A percentile compares a stretch with the other conserved stretches of the same genome.
Conservation (phyloP, 1,284 basidiomycete species). For the Ustilago crameri region DNA sequence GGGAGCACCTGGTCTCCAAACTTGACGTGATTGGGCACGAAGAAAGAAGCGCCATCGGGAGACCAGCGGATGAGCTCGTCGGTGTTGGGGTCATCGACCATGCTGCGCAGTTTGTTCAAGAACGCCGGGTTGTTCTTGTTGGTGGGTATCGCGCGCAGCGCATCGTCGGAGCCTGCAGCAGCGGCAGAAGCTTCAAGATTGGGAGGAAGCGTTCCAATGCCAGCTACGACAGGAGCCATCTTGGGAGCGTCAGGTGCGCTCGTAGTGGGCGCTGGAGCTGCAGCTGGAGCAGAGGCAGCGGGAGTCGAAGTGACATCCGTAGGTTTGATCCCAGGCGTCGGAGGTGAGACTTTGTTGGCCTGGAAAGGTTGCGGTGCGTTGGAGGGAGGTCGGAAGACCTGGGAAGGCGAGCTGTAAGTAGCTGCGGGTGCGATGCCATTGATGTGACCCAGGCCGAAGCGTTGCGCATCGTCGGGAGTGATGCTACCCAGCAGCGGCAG, state of each 20-base stretch:
- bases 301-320: slow-evolving; percentile 27
- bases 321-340: slow-evolving; percentile 27
- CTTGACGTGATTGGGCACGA: slow-evolving; percentile 90
- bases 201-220: slow-evolving; percentile 40
- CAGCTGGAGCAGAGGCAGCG: neutral
- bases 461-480: slow-evolving; percentile 21
- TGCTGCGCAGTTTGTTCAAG: slow-evolving; percentile 87
- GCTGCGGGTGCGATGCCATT: slow-evolving; percentile 12
- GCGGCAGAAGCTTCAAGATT: slow-evolving; percentile 23
- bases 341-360: slow-evolving; percentile 14
- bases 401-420: slow-evolving; percentile 23
- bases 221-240: slow-evolving; percentile 36
- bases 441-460: slow-evolving; percentile 17
- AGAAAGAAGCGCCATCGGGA: slow-evolving; percentile 87
- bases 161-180: slow-evolving; percentile 9
- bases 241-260: slow-evolving; percentile 8
- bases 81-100: slow-evolving; percentile 87
- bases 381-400: slow-evolving; percentile 26
- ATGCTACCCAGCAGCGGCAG: slow-evolving; percentile 18
- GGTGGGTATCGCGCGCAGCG: slow-evolving; percentile 44
- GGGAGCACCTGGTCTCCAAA: slow-evolving; percentile 80
- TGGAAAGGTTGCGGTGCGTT: slow-evolving; percentile 36
- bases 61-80: slow-evolving; percentile 89
- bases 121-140: slow-evolving; percentile 78
- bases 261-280: slow-evolving; percentile 2